Evolutionary conservation across 2,329 filamentous ascomycete genomes (phyloP), one percentile per base, ranked within the genome.

Genomic region (Aspergillus tamarii): DNA sequence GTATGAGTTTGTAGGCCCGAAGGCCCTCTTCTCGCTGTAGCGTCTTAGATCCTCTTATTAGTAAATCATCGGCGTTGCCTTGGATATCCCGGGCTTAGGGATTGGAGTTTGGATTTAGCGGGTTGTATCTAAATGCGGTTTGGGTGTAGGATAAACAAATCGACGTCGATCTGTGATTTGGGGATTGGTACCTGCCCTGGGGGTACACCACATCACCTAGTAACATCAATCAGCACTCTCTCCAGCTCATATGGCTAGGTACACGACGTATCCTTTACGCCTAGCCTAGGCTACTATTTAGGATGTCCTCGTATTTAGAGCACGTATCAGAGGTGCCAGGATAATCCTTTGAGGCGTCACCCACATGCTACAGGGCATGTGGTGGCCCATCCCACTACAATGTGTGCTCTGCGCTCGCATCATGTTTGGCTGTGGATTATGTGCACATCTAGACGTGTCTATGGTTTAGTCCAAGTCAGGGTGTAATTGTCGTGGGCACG

Each of bases 1-100:
- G 70, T 80, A 12, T 80, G 71, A 72, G 54, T 34, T 36, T 36
- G 34, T 46, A 30, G 57, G 53, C 14, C 28, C 2, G 11, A 55
- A 21, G 3, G 26, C 19, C 30, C 16, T 23, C 28, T 7, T 21
- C 16, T 21, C n/a, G 16, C 16, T 36, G 34, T 30, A 21, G 9
- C 16, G 34, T 16, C 34, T 10, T 41, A 19, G 50, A 53, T 53
- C 2, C 16, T 30, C 16, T 53, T 53, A 1, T n/a, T 19, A 14
- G 52, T 55, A 36, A 21, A 54, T 14, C 16, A 8, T 53, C 14
- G n/a, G n/a, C 52, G 32, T 55, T 55, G 21, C 52, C 52, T 26
- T 39, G 11, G 26, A 19, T 12, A 8, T 19, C 26, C n/a, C n/a
- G 14, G 30, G 28, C 3, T 19, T 54, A 23, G 50, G 14, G 30